Conservation (phyloP, 306 rosid species). For the Quercus cerris region DNA sequence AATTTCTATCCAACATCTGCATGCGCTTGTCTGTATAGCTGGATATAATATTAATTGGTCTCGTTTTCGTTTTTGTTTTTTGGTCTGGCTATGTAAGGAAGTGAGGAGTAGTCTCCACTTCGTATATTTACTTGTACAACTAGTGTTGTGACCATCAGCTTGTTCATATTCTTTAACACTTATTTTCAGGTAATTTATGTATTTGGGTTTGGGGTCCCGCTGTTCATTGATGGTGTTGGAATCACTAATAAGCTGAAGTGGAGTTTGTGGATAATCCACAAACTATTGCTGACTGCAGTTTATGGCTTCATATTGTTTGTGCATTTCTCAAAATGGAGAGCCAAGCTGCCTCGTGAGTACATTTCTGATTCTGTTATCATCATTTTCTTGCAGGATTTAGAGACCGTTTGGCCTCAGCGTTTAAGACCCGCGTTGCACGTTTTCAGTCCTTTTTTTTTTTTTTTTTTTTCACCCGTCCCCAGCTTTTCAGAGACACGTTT, state of each 20-base stretch:
- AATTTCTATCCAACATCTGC: too few relatives aligned
- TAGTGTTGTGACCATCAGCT: not conserved
- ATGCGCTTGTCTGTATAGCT: too few relatives aligned
- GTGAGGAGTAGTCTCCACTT: not conserved
- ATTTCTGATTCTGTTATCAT: not conserved
- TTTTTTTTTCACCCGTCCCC: too few relatives aligned
- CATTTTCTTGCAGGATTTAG: not conserved
- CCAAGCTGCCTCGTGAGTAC: slow-evolving; percentile 71
- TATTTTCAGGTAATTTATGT: slow-evolving; percentile 57
- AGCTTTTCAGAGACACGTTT: too few relatives aligned
- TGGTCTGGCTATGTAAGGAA: not conserved
- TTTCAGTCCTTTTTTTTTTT: too few relatives aligned
- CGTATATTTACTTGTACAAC: not conserved
- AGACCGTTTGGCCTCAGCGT: too few relatives aligned
- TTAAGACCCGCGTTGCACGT: too few relatives aligned
- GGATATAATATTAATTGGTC: too few relatives aligned
- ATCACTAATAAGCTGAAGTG: slow-evolving; percentile 40
- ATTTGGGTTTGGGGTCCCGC: slow-evolving; percentile 71
- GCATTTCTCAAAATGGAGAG: slow-evolving; percentile 76
- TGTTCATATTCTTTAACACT: slow-evolving; percentile 13
- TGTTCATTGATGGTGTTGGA: slow-evolving; percentile 44
- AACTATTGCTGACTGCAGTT: slow-evolving; percentile 50
- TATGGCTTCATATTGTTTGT: slow-evolving; percentile 75
- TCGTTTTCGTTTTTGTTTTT: not conserved
- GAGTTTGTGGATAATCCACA: slow-evolving; percentile 68